Conservation (phyloP, 1,284 basidiomycete genomes). For the Gomphus bonarii region DNA sequence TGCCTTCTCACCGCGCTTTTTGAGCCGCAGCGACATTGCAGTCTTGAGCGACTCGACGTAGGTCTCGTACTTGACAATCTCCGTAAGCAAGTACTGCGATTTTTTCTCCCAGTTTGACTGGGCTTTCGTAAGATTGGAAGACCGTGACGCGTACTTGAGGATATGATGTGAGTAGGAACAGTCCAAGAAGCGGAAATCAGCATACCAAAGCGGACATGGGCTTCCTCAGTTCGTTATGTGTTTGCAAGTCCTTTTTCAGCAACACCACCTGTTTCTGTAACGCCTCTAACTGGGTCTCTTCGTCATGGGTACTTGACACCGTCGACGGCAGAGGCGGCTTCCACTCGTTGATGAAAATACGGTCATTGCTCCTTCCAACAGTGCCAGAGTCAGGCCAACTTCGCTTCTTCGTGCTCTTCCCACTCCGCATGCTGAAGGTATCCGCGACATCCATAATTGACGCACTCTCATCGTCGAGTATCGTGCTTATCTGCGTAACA, state of each 20-base stretch:
- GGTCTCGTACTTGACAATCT: conserved; percentile 93
- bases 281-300: conserved; percentile 85
- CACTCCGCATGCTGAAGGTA: conserved; percentile 58
- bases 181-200: conserved; percentile 15
- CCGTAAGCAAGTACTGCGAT: conserved; percentile 78
- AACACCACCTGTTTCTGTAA: conserved; percentile 69
- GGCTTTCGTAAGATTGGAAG: conserved; percentile 69
- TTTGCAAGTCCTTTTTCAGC: conserved; percentile 70
- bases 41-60: conserved; percentile 83
- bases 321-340: conserved; percentile 78
- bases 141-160: conserved; percentile 68
- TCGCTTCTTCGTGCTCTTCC: conserved; percentile 51
- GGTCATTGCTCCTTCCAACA: conserved; percentile 64
- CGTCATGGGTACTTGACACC: conserved; percentile 78
- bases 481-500: conserved; percentile 25
- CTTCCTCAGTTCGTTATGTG: conserved; percentile 76
- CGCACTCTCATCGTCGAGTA: conserved; percentile 23
- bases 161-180: not conserved
- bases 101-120: conserved; percentile 89
- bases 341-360: conserved; percentile 89
- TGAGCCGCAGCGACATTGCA: conserved; percentile 73
- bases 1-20: conserved; percentile 80
- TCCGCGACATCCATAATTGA: conserved; percentile 54
- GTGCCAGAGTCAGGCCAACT: conserved; percentile 17
- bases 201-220: conserved; percentile 78